Conservation (phyloP, 169 alveolate genomes). For the Plasmodium falciparum region DNA sequence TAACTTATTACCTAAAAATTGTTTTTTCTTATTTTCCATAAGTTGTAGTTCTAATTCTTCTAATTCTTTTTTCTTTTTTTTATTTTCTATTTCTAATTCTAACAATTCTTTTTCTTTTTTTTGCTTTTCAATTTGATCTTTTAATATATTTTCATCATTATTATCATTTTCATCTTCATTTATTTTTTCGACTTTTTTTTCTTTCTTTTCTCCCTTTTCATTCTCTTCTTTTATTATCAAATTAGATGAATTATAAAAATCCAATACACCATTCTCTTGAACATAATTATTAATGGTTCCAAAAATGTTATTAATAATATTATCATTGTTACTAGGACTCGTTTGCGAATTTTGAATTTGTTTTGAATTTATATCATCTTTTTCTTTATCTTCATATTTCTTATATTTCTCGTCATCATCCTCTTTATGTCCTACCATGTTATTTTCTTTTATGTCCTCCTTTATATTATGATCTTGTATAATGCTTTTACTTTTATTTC, state of each 20-base stretch:
- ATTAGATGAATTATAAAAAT: conserved; percentile 15
- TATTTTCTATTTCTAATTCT: conserved; percentile 22
- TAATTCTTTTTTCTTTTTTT: conserved; percentile 53
- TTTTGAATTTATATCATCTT: neutral
- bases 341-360: neutral
- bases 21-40: conserved; percentile 32
- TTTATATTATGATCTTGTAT: neutral
- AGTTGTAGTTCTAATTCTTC: conserved; percentile 62
- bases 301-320: conserved; percentile 19
- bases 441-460: neutral
- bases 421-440: neutral
- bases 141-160: neutral
- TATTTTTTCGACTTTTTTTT: neutral
- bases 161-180: neutral
- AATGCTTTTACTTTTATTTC: conserved; percentile 4
- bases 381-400: neutral
- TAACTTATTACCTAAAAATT: conserved; percentile 2
- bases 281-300: conserved; percentile 59
- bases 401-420: neutral
- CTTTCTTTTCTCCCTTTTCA: neutral
- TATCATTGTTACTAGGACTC: neutral
- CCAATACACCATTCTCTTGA: conserved; percentile 61
- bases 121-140: neutral
- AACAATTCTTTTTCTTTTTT: neutral
- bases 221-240: neutral